Conservation (phyloP, 2,329 filamentous ascomycete species). For the Fusarium sp. region DNA sequence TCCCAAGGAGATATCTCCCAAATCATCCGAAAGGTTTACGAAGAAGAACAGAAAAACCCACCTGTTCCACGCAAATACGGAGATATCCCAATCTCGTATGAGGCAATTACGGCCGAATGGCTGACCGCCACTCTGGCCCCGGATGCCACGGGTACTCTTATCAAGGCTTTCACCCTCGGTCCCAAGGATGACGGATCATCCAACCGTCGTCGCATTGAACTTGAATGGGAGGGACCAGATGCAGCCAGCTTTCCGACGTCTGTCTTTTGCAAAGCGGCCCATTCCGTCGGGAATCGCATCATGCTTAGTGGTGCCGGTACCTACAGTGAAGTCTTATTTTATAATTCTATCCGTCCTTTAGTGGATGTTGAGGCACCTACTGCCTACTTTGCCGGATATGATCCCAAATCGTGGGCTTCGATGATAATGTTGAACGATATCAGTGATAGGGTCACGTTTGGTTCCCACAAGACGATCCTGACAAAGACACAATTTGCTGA, state of each 20-base stretch:
- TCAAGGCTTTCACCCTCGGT: not conserved
- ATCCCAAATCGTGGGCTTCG: not conserved
- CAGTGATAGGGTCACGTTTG: not conserved
- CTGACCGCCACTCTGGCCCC: not conserved
- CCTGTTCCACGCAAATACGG: not conserved
- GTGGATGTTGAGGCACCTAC: not conserved
- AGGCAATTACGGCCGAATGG: not conserved
- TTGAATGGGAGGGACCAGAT: not conserved
- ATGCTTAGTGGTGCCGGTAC: not conserved
- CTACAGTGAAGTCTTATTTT: not conserved
- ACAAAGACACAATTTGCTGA: not conserved
- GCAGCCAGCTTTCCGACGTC: not conserved
- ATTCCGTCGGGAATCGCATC: not conserved
- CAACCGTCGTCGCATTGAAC: conserved; percentile 1
- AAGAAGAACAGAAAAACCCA: not conserved
- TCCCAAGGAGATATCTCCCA: not conserved
- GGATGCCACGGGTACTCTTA: not conserved
- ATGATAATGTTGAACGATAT: conserved; percentile 3
- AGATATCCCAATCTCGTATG: not conserved
- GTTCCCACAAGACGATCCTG: not conserved
- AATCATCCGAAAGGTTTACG: not conserved
- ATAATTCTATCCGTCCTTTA: not conserved
- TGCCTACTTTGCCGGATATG: not conserved
- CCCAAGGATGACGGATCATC: not conserved
- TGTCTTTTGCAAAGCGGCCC: not conserved